Evolutionary conservation across 495 filamentous ascomycete species (phyloP), one percentile per base, ranked within the genome.

Genomic region (Lepidopterella palustris): DNA sequence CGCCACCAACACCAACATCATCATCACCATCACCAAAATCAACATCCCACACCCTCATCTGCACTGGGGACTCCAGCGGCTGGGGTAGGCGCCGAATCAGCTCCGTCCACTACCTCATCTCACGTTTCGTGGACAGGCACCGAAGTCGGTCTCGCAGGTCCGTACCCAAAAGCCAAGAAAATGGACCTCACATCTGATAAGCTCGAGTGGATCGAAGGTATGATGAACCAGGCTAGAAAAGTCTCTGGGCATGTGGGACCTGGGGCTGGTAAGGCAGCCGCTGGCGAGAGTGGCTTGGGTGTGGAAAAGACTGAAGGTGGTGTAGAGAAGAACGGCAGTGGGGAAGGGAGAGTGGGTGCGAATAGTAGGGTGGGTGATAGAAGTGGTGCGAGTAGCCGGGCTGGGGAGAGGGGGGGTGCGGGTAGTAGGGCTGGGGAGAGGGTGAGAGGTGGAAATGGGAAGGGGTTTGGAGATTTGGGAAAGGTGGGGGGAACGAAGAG

Each of bases 171-270:
- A 53, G 65, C 71, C 31, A 85, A 81, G 72, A 79, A 78, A 39
- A 68, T 78, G 6, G 78, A 80, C 48, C 81, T 90, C 61, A 81
- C 77, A 50, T 80, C 80, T 55, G 82, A 87, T 70, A 84, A 83
- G 62, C 74, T 79, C 50, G 78, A 80, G 40, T 90, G 87, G 87
- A 83, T 90, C 2, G 84, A 90, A 69, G 84, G 80, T 27, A 84
- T 90, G 73, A 80, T 88, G 69, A 83, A 85, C 47, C 70, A 75
- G 51, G 73, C 70, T 31, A 56, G 59, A 24, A 70, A 67, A 11
- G 68, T 70, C 18, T 49, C 45, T 13, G 23, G 2, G 4, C 45
- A 49, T 18, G 45, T 21, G 3, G 39, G 13, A 15, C 13, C 13
- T 42, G 39, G 39, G 13, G 20, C 13, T 42, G 39, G 39, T 2